phyloP scores from a whole-genome alignment of 805 yeast species.

The Candida jianshihensis region DNA sequence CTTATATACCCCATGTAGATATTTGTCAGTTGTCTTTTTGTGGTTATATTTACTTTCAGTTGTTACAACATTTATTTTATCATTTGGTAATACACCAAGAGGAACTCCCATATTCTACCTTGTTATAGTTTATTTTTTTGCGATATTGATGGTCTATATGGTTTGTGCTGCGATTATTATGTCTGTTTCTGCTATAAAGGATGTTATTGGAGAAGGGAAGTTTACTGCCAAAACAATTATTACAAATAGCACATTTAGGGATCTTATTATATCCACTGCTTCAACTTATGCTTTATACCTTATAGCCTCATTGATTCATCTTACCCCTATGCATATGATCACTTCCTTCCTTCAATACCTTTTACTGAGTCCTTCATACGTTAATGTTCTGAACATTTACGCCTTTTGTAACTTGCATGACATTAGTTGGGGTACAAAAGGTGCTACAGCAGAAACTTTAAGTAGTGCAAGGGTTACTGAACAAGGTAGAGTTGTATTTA shows the following conservation, averaged over 20 bases:
- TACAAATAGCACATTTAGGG: slow-evolving; percentile 69
- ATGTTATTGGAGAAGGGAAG: slow-evolving; percentile 28
- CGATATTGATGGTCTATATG: slow-evolving; percentile 83
- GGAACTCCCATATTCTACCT: slow-evolving; percentile 80
- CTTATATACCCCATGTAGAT: slow-evolving; percentile 64
- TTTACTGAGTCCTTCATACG: slow-evolving; percentile 79
- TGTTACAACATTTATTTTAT: slow-evolving; percentile 78
- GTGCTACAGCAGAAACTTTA: slow-evolving; percentile 65
- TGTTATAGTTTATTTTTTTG: slow-evolving; percentile 71
- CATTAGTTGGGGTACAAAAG: slow-evolving; percentile 96
- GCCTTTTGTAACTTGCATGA: slow-evolving; percentile 96
- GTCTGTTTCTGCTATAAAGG: slow-evolving; percentile 64
- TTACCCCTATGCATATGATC: slow-evolving; percentile 91
- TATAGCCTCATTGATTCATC: slow-evolving; percentile 67
- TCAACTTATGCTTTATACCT: slow-evolving; percentile 82
- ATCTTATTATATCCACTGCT: slow-evolving; percentile 75
- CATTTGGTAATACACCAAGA: slow-evolving; percentile 91
- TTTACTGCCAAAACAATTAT: slow-evolving; percentile 42
- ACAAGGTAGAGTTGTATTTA: slow-evolving; percentile 54
- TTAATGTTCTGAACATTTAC: slow-evolving; percentile 86
- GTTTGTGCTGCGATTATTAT: slow-evolving; percentile 80
- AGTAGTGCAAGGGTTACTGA: slow-evolving; percentile 75
- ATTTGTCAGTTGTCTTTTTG: slow-evolving; percentile 68
- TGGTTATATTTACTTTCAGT: slow-evolving; percentile 83
- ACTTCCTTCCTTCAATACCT: slow-evolving; percentile 83